These are phyloP conservation scores for Aphanomyces euteiches DNA, from an alignment of 352 stramenopile species.

Conservation along the genomic window DNA sequence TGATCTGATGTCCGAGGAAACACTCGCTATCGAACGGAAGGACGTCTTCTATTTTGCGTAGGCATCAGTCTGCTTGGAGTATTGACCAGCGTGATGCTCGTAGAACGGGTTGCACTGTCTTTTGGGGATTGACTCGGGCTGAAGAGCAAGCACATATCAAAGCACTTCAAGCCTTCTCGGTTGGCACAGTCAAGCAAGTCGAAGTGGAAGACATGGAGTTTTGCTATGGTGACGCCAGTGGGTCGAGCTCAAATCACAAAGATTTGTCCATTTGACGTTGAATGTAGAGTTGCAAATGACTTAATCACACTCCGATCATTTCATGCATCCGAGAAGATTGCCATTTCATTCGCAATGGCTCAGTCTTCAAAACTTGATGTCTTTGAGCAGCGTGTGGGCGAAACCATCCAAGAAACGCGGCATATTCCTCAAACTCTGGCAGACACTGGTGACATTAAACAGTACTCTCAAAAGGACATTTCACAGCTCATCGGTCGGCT, in stretches of 20 bases:
- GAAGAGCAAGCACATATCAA: constrained; percentile 77
- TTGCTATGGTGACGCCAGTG: constrained; percentile 63
- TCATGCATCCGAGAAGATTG: constrained; percentile 85
- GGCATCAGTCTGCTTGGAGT: neutral
- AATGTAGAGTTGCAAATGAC: constrained; percentile 54
- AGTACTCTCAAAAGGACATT: constrained; percentile 88
- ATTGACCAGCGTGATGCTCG: neutral
- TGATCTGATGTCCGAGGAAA: constrained; percentile 33
- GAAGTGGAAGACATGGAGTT: constrained; percentile 90
- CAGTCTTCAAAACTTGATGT: constrained; percentile 92
- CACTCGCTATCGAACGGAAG: constrained; percentile 56
- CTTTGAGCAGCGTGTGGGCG: constrained; percentile 87
- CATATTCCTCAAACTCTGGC: constrained; percentile 88
- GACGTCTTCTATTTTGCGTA: constrained; percentile 85
- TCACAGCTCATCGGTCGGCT: constrained; percentile 88
- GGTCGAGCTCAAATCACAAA: constrained; percentile 25
- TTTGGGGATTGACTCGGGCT: constrained; percentile 79
- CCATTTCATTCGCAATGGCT: constrained; percentile 89
- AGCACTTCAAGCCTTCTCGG: constrained; percentile 53
- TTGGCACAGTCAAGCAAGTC: constrained; percentile 70
- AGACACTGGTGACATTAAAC: constrained; percentile 74
- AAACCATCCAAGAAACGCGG: constrained; percentile 84
- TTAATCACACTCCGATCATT: constrained; percentile 79
- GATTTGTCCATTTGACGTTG: neutral
- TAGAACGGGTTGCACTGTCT: constrained; percentile 82